A percentile compares a stretch with the other conserved stretches of the same genome.
phyloP scores from a whole-genome alignment of 2,329 filamentous ascomycete genomes.

The Xylaria arbuscula region DNA sequence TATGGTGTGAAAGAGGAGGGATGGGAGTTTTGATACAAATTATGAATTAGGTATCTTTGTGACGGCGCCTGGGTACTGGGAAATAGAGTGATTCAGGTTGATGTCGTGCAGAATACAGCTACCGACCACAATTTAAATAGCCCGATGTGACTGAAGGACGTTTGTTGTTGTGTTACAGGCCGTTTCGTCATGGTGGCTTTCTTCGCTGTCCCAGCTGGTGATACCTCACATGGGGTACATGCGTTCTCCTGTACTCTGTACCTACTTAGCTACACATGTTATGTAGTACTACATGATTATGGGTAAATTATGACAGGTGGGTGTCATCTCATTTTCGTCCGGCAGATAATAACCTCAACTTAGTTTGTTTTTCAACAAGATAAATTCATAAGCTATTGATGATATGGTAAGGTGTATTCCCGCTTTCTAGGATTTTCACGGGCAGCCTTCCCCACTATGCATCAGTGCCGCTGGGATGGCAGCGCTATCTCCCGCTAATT shows the following conservation, averaged over 20 bases:
- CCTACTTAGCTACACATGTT: too few relatives aligned
- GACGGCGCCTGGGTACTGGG: not conserved
- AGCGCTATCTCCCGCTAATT: conserved; percentile 22
- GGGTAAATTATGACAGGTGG: not conserved
- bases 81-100: not conserved
- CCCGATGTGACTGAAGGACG: conserved; percentile 3
- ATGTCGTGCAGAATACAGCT: conserved; percentile 6
- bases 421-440: not conserved
- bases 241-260: not conserved
- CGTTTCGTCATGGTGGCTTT: conserved; percentile 31
- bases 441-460: conserved; percentile 14
- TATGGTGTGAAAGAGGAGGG: not conserved
- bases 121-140: conserved; percentile 23
- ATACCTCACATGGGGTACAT: not conserved
- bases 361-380: not conserved
- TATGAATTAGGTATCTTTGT: not conserved
- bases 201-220: not conserved
- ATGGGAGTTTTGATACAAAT: not conserved
- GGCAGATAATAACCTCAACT: not conserved
- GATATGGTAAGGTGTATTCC: not conserved
- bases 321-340: not conserved
- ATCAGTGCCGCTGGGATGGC: conserved; percentile 1
- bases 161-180: conserved; percentile 20
- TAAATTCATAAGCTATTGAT: not conserved
- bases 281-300: conserved; percentile 4